Evolutionary conservation across 306 rosid species (phyloP), one percentile per base, ranked within the genome.

Genomic region (Malus asiatica): DNA sequence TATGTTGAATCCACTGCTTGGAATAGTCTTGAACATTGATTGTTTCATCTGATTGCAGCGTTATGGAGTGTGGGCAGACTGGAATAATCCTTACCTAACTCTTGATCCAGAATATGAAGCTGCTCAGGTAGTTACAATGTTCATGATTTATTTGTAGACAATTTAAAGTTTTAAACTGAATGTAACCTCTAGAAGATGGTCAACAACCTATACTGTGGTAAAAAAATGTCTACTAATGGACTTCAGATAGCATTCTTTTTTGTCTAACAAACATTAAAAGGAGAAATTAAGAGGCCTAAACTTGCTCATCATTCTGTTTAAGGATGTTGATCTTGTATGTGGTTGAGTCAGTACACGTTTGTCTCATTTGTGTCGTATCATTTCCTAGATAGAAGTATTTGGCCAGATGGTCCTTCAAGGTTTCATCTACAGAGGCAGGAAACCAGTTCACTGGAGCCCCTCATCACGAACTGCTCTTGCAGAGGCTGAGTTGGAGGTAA

Each of bases 371-470:
- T 69, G 38, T 71, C 55, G 45, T 79, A 23, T 65, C 83, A 58
- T 80, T 77, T 86, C 68, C 69, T 87, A 95, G 99, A 95, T 95
- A 81, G 97, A 92, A 85, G 99, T 95, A 78, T 95, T 95, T 87
- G 99, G 98, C 68, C 93, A 90, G 87, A 95, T 95, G 97, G 97
- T 94, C 82, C 81, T 89, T 80, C 85, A 89, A 87, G 99, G 98
- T 57, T 87, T 86, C 78, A 95, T 95, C 80, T 92, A 88, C 82
- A 85, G 99, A 86, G 99, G 99, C 75, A 88, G 96, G 82, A 95
- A 95, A 81, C 99, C 99, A 52, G 99, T 95, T 82, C 99, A 95
- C 83, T 95, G 99, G 99, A 95, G 99, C 82, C 99, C 97, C 77
- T 95, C 99, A 7, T 92, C 99, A 68, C 87, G 88, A 72, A 95